These are phyloP conservation scores for Ceratocystis albifundus DNA, from an alignment of 2,329 filamentous ascomycete genomes.

Conservation along the genomic window DNA sequence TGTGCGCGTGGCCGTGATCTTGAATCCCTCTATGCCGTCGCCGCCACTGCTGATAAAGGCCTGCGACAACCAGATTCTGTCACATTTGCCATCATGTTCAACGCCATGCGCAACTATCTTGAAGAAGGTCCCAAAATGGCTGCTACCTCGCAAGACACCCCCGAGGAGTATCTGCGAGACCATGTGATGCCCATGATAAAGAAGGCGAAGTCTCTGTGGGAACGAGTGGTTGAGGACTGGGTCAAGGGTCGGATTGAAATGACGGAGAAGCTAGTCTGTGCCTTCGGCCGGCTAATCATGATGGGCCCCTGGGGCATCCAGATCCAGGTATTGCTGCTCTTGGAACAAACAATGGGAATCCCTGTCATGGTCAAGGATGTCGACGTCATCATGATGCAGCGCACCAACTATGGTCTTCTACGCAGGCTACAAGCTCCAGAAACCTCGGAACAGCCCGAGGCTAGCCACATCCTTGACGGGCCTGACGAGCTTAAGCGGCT, in stretches of 20 bases:
- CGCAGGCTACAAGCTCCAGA: background rate
- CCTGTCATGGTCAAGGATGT: conserved; percentile 40
- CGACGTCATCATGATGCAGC: conserved; percentile 16
- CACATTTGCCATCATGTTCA: conserved; percentile 76
- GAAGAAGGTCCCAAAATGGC: conserved; percentile 25
- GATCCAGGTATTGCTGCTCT: conserved; percentile 59
- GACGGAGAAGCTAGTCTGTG: conserved; percentile 66
- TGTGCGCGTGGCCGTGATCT: conserved; percentile 65
- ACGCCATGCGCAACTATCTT: conserved; percentile 51
- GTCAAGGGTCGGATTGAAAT: conserved; percentile 54
- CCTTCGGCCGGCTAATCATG: conserved; percentile 71
- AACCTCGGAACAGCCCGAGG: background rate
- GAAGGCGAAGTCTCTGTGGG: conserved; percentile 69
- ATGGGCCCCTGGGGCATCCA: conserved; percentile 52
- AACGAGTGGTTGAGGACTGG: conserved; percentile 69
- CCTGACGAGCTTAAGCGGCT: background rate
- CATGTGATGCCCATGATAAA: conserved; percentile 22
- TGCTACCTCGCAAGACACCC: conserved; percentile 24
- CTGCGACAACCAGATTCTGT: conserved; percentile 50
- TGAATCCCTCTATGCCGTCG: conserved; percentile 68
- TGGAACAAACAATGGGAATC: conserved; percentile 74
- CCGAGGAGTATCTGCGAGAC: conserved; percentile 17
- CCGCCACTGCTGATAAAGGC: conserved; percentile 56
- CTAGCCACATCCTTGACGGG: background rate
- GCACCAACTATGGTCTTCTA: background rate